phyloP scores from a whole-genome alignment of 2,329 filamentous ascomycete genomes.

The Lojkania enalia region DNA sequence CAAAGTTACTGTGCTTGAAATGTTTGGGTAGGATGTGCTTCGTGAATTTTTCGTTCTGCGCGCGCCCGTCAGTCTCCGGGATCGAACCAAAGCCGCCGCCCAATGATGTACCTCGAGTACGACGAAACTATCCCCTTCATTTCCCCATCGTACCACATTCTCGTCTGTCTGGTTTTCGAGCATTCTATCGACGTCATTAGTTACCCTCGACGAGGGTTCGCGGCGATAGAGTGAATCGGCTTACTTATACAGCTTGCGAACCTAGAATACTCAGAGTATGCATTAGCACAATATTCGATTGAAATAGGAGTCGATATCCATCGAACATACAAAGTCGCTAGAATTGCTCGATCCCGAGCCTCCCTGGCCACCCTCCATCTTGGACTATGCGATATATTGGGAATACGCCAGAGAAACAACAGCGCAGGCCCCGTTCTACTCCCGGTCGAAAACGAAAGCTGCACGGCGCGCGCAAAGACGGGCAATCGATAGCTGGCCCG shows the following conservation, averaged over 20 bases:
- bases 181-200: constrained; percentile 67
- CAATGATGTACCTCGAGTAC: constrained; percentile 77
- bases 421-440: no score
- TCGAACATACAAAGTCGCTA: constrained; percentile 84
- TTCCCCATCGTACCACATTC: constrained; percentile 92
- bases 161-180: constrained; percentile 92
- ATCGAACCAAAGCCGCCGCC: neutral
- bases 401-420: no score
- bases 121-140: constrained; percentile 93
- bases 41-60: constrained; percentile 94
- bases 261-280: constrained; percentile 58
- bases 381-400: constrained; percentile 15
- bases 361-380: constrained; percentile 39
- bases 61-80: constrained; percentile 17
- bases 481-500: no score
- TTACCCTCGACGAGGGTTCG: constrained; percentile 19
- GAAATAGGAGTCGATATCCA: constrained; percentile 6
- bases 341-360: constrained; percentile 71
- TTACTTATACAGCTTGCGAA: constrained; percentile 98
- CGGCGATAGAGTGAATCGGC: constrained; percentile 26
- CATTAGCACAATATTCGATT: no score
- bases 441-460: no score
- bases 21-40: constrained; percentile 96
- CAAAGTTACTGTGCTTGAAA: constrained; percentile 99
- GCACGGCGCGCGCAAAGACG: no score